phyloP scores from a whole-genome alignment of 2,329 filamentous ascomycete species.

The Dactylella cylindrospora region DNA sequence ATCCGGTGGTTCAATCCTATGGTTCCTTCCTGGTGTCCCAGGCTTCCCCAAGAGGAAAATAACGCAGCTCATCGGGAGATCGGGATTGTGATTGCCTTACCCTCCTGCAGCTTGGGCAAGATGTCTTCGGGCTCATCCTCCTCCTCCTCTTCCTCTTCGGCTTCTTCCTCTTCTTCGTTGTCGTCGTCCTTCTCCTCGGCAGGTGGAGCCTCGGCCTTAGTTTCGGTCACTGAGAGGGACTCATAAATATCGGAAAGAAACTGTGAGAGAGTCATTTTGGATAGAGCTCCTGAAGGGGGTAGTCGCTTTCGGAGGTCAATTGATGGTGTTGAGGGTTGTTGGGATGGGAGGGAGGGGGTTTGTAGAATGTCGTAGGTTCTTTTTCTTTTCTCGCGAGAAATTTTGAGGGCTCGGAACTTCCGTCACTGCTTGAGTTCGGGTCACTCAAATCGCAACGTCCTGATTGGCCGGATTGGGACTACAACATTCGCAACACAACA shows the following conservation, averaged over 20 bases:
- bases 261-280: conserved; percentile 45
- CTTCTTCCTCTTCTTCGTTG: conserved; percentile 55
- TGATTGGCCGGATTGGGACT: conserved; percentile 28
- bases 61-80: no score
- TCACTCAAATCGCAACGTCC: conserved; percentile 17
- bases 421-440: conserved; percentile 40
- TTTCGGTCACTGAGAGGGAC: conserved; percentile 54
- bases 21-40: no score
- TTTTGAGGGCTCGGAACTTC: conserved; percentile 27
- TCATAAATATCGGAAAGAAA: conserved; percentile 49
- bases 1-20: no score
- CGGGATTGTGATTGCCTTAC: conserved; percentile 61
- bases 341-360: conserved; percentile 31
- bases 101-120: conserved; percentile 86
- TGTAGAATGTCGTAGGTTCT: conserved; percentile 16
- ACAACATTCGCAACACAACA: conserved; percentile 25
- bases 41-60: no score
- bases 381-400: conserved; percentile 33
- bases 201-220: conserved; percentile 62
- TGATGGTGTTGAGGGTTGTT: not conserved
- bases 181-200: conserved; percentile 57
- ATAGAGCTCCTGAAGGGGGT: conserved; percentile 9
- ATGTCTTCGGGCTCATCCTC: conserved; percentile 80
- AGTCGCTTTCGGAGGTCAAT: conserved; percentile 26
- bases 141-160: conserved; percentile 73